Evolutionary conservation across 108 stramenopile genomes (phyloP).

Genomic region (Fragilariopsis cylindrus): DNA sequence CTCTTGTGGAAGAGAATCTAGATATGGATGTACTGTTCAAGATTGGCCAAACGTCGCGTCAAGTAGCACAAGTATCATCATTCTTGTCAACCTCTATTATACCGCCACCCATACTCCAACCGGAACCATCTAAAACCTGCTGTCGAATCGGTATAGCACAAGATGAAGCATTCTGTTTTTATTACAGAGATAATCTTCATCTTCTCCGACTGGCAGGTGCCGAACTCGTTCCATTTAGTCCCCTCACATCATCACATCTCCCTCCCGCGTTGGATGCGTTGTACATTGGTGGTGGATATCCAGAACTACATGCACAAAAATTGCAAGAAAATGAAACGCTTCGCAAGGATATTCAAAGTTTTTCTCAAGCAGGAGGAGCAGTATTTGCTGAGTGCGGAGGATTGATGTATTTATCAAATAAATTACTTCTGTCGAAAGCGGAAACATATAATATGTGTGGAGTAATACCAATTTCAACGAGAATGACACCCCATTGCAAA

Average conservation of each 20-base stretch:
- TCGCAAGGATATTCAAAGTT: neutral
- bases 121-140: too few species aligned
- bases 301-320: neutral
- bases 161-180: constrained; percentile 1
- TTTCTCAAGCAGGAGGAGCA: neutral
- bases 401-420: too few species aligned
- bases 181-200: neutral
- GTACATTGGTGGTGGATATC: constrained; percentile 14
- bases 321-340: neutral
- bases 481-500: too few species aligned
- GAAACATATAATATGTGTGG: too few species aligned
- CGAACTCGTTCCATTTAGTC: neutral
- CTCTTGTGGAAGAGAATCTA: too few species aligned
- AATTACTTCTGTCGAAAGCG: too few species aligned
- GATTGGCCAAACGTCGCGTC: too few species aligned
- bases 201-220: constrained; percentile 1
- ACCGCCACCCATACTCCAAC: too few species aligned
- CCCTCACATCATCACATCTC: neutral
- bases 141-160: neutral
- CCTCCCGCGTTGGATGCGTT: neutral
- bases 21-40: too few species aligned
- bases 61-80: too few species aligned
- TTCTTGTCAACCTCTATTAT: too few species aligned
- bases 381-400: constrained; percentile 5
- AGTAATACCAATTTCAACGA: too few species aligned